Evolutionary conservation across 441 rosid species (phyloP), one percentile per base, ranked within the genome.

Genomic region (Pelargonium myrrhifolium): DNA sequence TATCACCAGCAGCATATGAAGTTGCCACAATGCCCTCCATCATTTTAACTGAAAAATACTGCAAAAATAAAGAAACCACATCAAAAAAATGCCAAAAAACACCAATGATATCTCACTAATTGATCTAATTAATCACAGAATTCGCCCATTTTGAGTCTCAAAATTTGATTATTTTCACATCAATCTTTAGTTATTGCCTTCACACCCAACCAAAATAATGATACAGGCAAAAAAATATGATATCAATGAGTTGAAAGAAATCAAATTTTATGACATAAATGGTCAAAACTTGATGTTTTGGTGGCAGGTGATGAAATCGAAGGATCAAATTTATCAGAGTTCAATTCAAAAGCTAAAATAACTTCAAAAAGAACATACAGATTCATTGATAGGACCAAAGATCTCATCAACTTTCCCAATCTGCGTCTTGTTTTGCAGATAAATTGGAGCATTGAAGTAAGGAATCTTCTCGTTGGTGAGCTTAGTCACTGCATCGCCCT

Each of bases 371-470:
- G 51, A 31, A 43, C 89, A 83, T 69, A 90, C 97, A 72, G 98
- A 87, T 77, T 93, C 96, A 43, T 93, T 93, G 62, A 93, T 91
- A 51, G 98, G 90, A 64, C 98, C 98, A 49, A 93, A 93, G 65
- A 91, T 93, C 75, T 93, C 97, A 65, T 89, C 97, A 12, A 93
- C 96, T 81, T 86, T 93, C 49, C 99, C 99, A 45, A 93, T 93
- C 83, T 85, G 96, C 60, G 96, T 91, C 85, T 79, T 93, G 80
- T 93, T 93, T 76, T 86, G 82, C 40, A 93, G 79, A 73, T 82
- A 93, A 65, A 93, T 88, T 0, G 89, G 85, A 43, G 96, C 96
- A 83, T 93, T 91, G 66, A 93, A 93, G 75, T 64, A 81, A 0
- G 99, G 99, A 37, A 93, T 84, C 79, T 88, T 91, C 84, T 88